Evolutionary conservation across 2,329 filamentous ascomycete genomes (phyloP).

Genomic region (Plectosphaerella cucumerina): DNA sequence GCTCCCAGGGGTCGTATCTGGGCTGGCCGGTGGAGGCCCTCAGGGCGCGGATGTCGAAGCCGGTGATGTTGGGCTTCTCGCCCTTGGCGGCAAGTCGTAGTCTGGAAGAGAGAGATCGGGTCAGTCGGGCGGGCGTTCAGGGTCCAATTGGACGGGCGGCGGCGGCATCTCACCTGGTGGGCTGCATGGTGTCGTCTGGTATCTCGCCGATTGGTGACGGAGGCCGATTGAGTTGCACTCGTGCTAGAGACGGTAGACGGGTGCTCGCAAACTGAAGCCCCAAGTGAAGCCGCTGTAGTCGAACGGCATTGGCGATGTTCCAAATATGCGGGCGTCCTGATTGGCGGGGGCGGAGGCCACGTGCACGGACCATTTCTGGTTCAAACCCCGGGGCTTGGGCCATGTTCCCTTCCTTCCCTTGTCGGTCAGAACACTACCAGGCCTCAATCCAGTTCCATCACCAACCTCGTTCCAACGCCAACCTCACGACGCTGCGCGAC

Average conservation of each 20-base stretch:
- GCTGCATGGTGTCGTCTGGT: constrained; percentile 21
- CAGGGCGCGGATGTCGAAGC: constrained; percentile 84
- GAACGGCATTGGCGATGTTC: not conserved
- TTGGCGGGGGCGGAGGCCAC: not conserved
- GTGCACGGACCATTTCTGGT: not conserved
- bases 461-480: not conserved
- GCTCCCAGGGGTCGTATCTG: constrained; percentile 64
- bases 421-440: constrained; percentile 1
- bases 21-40: constrained; percentile 63
- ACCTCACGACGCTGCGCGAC: not conserved
- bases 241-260: not conserved
- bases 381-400: too few species aligned
- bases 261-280: too few species aligned
- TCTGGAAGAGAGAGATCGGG: constrained; percentile 20
- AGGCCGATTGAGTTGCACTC: not conserved
- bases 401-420: not conserved
- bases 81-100: constrained; percentile 48
- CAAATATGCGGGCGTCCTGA: not conserved
- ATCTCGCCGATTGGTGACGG: constrained; percentile 1
- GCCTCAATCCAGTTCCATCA: constrained; percentile 3
- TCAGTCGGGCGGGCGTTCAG: not conserved
- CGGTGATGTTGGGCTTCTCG: constrained; percentile 73
- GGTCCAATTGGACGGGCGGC: constrained; percentile 2
- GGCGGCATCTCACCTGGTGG: constrained; percentile 17
- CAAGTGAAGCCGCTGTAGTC: too few species aligned